Conservation (phyloP, 208 protist genomes). For the Acanthamoeba rhysodes region DNA sequence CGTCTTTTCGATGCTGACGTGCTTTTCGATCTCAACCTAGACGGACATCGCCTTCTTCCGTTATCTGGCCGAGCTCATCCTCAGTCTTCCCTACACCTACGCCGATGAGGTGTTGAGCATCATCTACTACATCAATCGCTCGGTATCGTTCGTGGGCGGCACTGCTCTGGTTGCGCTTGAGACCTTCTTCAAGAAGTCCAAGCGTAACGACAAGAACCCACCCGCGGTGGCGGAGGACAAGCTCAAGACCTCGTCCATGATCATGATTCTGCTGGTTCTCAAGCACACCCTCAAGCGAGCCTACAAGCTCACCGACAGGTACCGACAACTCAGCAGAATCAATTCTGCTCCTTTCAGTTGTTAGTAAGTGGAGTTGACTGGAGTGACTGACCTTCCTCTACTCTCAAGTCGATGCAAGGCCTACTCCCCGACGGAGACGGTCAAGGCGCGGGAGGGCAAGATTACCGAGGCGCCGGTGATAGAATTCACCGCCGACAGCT, state of each 20-base stretch:
- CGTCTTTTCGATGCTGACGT: not conserved
- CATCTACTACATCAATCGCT: slow-evolving; percentile 57
- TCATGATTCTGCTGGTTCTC: slow-evolving; percentile 63
- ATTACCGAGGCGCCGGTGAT: slow-evolving; percentile 33
- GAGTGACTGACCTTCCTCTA: not conserved
- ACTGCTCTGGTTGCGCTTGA: slow-evolving; percentile 5
- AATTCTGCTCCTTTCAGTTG: not conserved
- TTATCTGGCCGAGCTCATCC: slow-evolving; percentile 67
- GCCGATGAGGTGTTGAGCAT: slow-evolving; percentile 69
- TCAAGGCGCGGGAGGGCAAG: slow-evolving; percentile 56
- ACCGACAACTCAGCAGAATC: not conserved
- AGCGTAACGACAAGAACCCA: not conserved
- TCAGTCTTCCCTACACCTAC: slow-evolving; percentile 72
- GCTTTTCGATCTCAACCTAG: not conserved
- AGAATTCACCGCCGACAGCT: slow-evolving; percentile 43
- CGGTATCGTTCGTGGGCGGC: slow-evolving; percentile 67
- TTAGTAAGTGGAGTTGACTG: not conserved
- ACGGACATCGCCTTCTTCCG: slow-evolving; percentile 68
- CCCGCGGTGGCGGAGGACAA: slow-evolving; percentile 13
- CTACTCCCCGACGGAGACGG: slow-evolving; percentile 29
- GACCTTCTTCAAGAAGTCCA: slow-evolving; percentile 27
- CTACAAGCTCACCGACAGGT: slow-evolving; percentile 71
- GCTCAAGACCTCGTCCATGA: slow-evolving; percentile 65
- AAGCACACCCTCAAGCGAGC: slow-evolving; percentile 70
- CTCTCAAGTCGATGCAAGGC: slow-evolving; percentile 49